A percentile compares a stretch with the other conserved stretches of the same genome.
phyloP scores from a whole-genome alignment of 2,329 filamentous ascomycete genomes.

The Alternaria sp. region DNA sequence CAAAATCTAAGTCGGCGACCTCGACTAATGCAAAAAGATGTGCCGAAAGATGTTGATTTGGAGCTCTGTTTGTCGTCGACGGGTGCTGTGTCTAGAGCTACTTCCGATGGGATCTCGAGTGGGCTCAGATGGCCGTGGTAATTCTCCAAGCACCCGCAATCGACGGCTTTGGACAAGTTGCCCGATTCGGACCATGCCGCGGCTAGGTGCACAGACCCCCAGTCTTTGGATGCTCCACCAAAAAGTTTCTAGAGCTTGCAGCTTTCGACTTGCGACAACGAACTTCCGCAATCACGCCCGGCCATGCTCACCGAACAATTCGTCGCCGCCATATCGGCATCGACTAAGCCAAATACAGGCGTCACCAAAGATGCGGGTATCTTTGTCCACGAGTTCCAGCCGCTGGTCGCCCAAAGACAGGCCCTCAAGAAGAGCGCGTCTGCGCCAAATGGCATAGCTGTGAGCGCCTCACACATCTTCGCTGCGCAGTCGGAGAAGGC shows the following conservation, averaged over 20 bases:
- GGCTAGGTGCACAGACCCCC: conserved; percentile 9
- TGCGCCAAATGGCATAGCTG: conserved; percentile 77
- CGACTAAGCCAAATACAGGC: conserved; percentile 53
- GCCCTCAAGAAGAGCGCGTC: conserved; percentile 92
- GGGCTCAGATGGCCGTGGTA: background rate
- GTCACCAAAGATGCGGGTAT: conserved; percentile 81
- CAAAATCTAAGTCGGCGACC: background rate
- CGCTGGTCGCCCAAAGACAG: conserved; percentile 74
- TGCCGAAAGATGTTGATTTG: background rate
- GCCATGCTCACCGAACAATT: conserved; percentile 60
- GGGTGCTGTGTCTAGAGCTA: background rate
- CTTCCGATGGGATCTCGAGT: background rate
- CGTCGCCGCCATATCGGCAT: conserved; percentile 55
- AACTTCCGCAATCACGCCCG: conserved; percentile 1
- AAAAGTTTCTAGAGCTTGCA: conserved; percentile 20
- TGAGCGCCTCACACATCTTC: conserved; percentile 84
- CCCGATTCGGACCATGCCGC: background rate
- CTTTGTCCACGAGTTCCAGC: conserved; percentile 82
- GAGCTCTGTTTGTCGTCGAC: background rate
- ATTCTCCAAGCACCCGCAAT: background rate
- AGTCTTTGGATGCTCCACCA: conserved; percentile 7
- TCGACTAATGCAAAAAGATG: background rate
- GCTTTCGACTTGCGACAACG: conserved; percentile 5
- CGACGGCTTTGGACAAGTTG: background rate
- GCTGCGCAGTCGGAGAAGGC: conserved; percentile 91